Evolutionary conservation across 352 stramenopile genomes (phyloP).

Genomic region (Pythium myriotylum): DNA sequence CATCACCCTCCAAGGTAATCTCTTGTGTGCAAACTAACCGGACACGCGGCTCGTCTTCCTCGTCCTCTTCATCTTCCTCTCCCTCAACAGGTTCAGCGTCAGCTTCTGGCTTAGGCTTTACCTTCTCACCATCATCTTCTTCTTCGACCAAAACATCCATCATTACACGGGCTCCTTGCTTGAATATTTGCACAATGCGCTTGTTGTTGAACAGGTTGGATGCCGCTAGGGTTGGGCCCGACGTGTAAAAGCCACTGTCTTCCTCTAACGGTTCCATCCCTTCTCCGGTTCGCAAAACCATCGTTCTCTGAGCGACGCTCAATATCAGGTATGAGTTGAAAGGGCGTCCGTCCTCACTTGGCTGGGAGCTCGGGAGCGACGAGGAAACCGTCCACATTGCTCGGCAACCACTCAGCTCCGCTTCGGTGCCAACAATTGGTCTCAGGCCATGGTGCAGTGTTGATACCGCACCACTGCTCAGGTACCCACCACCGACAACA

Average conservation of each 20-base stretch:
- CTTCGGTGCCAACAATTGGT: constrained; percentile 84
- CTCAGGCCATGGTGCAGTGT: constrained; percentile 80
- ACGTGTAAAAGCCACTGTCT: constrained; percentile 85
- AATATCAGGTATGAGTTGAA: constrained; percentile 86
- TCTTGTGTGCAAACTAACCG: constrained; percentile 83
- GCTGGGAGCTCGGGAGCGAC: constrained; percentile 45
- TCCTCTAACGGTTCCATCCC: constrained; percentile 85
- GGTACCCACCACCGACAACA: constrained; percentile 71
- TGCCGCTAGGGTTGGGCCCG: constrained; percentile 71
- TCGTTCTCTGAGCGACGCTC: constrained; percentile 79
- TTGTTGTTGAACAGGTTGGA: constrained; percentile 83
- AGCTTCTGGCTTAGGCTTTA: constrained; percentile 31
- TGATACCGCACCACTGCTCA: constrained; percentile 66
- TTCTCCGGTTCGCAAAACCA: constrained; percentile 85
- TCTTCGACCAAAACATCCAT: constrained; percentile 59
- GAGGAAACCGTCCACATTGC: constrained; percentile 88
- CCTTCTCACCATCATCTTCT: constrained; percentile 15
- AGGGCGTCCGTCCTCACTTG: constrained; percentile 50
- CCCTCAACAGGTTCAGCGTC: constrained; percentile 37
- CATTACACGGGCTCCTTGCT: constrained; percentile 82
- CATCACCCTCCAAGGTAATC: constrained; percentile 76
- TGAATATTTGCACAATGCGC: constrained; percentile 87
- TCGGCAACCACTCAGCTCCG: constrained; percentile 77
- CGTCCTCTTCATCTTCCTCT: constrained; percentile 46
- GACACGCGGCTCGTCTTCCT: constrained; percentile 62